phyloP scores from a whole-genome alignment of 306 rosid species.

The Trifolium repens region DNA sequence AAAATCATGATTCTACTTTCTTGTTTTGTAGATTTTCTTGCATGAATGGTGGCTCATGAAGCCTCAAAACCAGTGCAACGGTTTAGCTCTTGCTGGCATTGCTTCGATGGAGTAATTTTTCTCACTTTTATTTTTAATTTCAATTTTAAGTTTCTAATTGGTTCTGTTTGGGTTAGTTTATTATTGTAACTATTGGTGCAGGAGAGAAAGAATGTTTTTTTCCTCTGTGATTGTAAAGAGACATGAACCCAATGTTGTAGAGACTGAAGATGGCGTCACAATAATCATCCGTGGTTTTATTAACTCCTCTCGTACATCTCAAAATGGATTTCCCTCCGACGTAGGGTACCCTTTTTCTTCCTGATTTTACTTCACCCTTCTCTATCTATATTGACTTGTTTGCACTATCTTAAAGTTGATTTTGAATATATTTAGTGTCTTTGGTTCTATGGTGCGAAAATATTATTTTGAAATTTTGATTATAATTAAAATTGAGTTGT shows the following conservation, averaged over 20 bases:
- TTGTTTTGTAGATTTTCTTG: constrained; percentile 40
- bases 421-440: not conserved
- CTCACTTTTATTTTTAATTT: not conserved
- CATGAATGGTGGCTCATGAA: constrained; percentile 56
- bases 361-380: not conserved
- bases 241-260: constrained; percentile 48
- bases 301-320: constrained; percentile 37
- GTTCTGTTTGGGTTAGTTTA: not conserved
- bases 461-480: not conserved
- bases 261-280: constrained; percentile 44
- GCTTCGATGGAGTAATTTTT: constrained; percentile 38
- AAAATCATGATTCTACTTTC: not conserved
- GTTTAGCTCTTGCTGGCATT: constrained; percentile 51
- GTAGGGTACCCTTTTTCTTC: not conserved
- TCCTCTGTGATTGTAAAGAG: constrained; percentile 44
- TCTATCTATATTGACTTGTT: not conserved
- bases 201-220: constrained; percentile 42
- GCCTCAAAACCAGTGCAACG: constrained; percentile 23
- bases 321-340: constrained; percentile 47
- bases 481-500: not conserved
- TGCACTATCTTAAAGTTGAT: not conserved
- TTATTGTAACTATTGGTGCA: constrained; percentile 1
- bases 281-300: constrained; percentile 41
- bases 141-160: not conserved
- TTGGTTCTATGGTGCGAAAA: not conserved